Conservation (phyloP, 176 grass and related monocot species). For the Musa beccarii region DNA sequence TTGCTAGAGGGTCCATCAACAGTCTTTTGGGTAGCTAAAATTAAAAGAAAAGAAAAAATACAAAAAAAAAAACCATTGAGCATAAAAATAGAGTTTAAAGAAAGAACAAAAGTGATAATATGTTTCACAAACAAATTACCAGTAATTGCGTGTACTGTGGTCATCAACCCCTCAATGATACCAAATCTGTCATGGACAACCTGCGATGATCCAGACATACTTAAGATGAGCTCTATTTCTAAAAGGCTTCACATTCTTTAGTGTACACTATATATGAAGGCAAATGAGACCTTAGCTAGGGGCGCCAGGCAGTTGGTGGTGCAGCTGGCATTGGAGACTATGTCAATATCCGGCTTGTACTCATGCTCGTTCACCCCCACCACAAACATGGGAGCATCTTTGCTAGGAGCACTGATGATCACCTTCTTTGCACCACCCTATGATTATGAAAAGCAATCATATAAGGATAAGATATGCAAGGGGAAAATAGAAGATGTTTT, state of each 20-base stretch:
- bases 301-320: conserved; percentile 64
- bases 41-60: no score
- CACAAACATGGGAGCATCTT: conserved; percentile 60
- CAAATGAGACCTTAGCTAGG: conserved; percentile 37
- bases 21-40: no score
- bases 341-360: conserved; percentile 39
- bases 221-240: no score
- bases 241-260: no score
- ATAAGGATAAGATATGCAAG: no score
- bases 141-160: conserved; percentile 32
- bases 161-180: conserved; percentile 24
- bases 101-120: no score
- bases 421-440: conserved; percentile 65
- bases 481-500: no score
- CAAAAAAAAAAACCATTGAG: no score
- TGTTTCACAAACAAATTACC: no score
- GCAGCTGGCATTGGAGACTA: conserved; percentile 60
- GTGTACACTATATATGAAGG: no score
- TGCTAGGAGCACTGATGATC: conserved; percentile 55
- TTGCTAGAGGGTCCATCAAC: no score
- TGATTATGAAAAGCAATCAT: conserved; percentile 3
- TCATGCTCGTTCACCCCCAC: conserved; percentile 51
- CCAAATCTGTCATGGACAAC: conserved; percentile 53
- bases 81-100: no score
- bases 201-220: background rate